Evolutionary conservation across 805 yeast genomes (phyloP).

Genomic region (Metschnikowia sp.): DNA sequence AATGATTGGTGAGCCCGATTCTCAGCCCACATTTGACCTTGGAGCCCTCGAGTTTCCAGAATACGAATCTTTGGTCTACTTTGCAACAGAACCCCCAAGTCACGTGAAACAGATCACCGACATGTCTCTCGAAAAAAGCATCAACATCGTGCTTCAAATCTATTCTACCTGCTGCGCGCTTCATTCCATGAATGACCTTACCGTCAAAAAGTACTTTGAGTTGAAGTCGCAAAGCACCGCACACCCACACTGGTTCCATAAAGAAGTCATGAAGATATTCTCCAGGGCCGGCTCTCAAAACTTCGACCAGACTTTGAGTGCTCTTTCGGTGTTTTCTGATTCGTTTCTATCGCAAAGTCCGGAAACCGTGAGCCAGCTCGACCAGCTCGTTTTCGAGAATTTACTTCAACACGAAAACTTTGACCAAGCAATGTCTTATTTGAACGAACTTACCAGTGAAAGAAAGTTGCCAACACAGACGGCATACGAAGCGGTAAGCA

Average conservation of each 20-base stretch:
- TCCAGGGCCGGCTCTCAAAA: constrained; percentile 23
- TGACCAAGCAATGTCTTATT: constrained; percentile 20
- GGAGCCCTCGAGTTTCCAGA: background rate
- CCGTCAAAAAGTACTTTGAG: constrained; percentile 27
- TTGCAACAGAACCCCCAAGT: constrained; percentile 11
- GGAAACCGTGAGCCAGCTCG: constrained; percentile 13
- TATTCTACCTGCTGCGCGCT: constrained; percentile 31
- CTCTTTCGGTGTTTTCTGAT: constrained; percentile 21
- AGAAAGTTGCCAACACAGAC: constrained; percentile 14
- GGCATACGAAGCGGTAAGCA: constrained; percentile 10
- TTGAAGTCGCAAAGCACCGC: constrained; percentile 19
- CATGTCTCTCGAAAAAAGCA: background rate
- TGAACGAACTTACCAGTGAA: constrained; percentile 12
- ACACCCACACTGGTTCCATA: constrained; percentile 14
- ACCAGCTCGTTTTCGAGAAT: constrained; percentile 26
- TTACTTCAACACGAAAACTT: constrained; percentile 28
- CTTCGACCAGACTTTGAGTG: constrained; percentile 19
- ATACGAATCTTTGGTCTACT: constrained; percentile 14
- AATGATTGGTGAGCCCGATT: background rate
- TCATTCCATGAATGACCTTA: constrained; percentile 33
- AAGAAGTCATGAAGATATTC: constrained; percentile 27
- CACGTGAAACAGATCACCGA: background rate
- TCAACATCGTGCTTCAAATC: constrained; percentile 1
- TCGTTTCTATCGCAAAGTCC: constrained; percentile 18
- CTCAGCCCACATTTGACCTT: background rate